Evolutionary conservation across 2,329 filamentous ascomycete genomes (phyloP), one percentile per base, ranked within the genome.

Genomic region (Exutisphaerella laricina): DNA sequence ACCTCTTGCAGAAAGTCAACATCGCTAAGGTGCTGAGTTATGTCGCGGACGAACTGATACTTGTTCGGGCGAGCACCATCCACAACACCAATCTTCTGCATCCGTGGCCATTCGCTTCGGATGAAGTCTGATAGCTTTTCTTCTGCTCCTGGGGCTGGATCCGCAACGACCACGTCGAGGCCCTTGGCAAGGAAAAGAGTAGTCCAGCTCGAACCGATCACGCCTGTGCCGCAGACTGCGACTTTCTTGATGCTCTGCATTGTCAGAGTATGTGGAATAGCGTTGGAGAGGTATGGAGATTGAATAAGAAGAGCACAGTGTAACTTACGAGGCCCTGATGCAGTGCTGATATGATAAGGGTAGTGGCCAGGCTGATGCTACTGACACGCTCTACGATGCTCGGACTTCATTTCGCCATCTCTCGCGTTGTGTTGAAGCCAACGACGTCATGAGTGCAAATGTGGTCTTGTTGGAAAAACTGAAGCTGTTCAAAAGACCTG

Each of bases 191-290:
- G 57, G 37, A 68, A 69, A 0, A 69, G 55, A 7, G 63, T 64
- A 2, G 66, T 63, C 68, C 69, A 72, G 8, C 61, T 65, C 13
- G 66, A 62, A 12, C 66, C 66, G 13, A 69, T 69, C 10, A 63
- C 57, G 4, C 66, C 66, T 20, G 58, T 62, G 7, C 66, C 66
- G 30, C 68, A 60, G 4, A 68, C 55, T 33, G 54, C 55, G n/a
- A 63, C 51, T 5, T 52, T 58, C 20, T 54, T 54, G 48, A 49
- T 29, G 6, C 20, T 12, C 14, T 31, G 41, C 6, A 32, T 6
- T 6, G 12, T 23, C 39, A 47, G 8, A 16, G 7, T 17, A n/a
- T 39, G 5, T 39, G 9, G 25, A 30, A 12, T 21, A 18, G 25
- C 29, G 16, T 12, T 26, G 23, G 23, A n/a, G n/a, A n/a, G n/a